Evolutionary conservation across 2,329 filamentous ascomycete genomes (phyloP), one percentile per base, ranked within the genome.

Genomic region (Neonectria coccinea): DNA sequence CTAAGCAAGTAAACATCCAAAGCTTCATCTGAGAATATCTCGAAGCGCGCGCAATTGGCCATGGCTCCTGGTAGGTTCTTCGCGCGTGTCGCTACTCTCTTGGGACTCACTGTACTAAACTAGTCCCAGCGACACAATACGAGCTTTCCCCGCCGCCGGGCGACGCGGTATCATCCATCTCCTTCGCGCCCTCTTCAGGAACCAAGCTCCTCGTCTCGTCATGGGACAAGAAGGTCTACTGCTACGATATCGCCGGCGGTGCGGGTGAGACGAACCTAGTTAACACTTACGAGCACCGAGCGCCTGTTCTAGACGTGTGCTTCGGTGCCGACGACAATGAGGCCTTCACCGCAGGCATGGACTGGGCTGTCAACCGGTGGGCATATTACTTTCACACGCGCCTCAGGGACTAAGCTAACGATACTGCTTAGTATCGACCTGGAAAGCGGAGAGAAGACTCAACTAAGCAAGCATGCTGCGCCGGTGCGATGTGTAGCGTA

Each of bases 171-270:
- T 97, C 95, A 52, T 86, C 93, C 25, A 84, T 98, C 74, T 89
- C 89, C 75, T 99, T 97, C 84, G 93, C 94, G 69, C 92, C 93
- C 39, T 82, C 86, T 66, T 89, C 90, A n/a, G 86, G 90, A 3
- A 88, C 85, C 58, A 91, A 90, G 72, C 86, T 99, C 41, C 88
- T 97, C n/a, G 94, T 95, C 72, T 91, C 94, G 11, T 97, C 94
- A 60, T 99, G 96, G 96, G 95, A 98, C 81, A 93, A 90, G 79
- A 89, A 93, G 77, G 89, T 97, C 60, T 97, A 97, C 80, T 85
- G 95, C 56, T 98, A 98, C 84, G 92, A 97, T 76, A 86, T 91
- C 64, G 81, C 83, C 18, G 84, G 86, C 67, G 84, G 86, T 50
- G 77, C 79, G 20, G 90, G 89, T 7, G 87, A 86, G 59, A 69